phyloP scores from a whole-genome alignment of 2,329 filamentous ascomycete genomes.

The Colletotrichum scovillei region DNA sequence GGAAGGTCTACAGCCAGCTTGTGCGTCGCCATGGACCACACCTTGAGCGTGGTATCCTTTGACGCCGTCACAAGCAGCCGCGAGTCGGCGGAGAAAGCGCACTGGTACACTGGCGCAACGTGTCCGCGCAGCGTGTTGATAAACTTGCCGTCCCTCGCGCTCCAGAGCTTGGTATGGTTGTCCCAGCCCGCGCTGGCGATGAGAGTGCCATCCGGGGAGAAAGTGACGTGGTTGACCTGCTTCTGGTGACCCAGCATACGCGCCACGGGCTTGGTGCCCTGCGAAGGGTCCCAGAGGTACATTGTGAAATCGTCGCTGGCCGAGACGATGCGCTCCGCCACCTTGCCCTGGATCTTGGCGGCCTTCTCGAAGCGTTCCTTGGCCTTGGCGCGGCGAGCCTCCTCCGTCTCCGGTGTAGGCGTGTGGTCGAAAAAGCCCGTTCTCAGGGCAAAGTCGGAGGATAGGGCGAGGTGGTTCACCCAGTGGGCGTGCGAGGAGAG shows the following conservation, averaged over 20 bases:
- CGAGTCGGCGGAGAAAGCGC: conserved; percentile 91
- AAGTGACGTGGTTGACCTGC: conserved; percentile 94
- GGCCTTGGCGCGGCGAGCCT: conserved; percentile 79
- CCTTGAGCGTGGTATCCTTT: conserved; percentile 94
- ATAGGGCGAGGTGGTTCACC: conserved; percentile 94
- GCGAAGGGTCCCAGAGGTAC: conserved; percentile 90
- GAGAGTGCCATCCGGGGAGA: conserved; percentile 88
- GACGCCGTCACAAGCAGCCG: conserved; percentile 87
- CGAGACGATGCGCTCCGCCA: conserved; percentile 87
- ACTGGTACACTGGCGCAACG: conserved; percentile 90
- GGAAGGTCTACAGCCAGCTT: conserved; percentile 86
- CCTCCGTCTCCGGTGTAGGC: conserved; percentile 72
- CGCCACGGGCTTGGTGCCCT: conserved; percentile 85
- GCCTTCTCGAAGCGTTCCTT: conserved; percentile 88
- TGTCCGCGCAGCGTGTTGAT: conserved; percentile 90
- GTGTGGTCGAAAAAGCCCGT: conserved; percentile 91
- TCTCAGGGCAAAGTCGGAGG: conserved; percentile 88
- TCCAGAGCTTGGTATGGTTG: conserved; percentile 95
- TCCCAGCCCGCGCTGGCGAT: conserved; percentile 94
- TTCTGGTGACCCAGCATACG: conserved; percentile 95
- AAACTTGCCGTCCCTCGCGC: conserved; percentile 76
- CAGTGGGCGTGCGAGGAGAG: conserved; percentile 89
- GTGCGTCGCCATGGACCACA: conserved; percentile 89
- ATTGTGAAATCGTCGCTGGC: conserved; percentile 97
- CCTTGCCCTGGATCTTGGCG: conserved; percentile 78